Evolutionary conservation across 371 early-diverging fungal genomes (phyloP).

Genomic region (Mucor irregularis): DNA sequence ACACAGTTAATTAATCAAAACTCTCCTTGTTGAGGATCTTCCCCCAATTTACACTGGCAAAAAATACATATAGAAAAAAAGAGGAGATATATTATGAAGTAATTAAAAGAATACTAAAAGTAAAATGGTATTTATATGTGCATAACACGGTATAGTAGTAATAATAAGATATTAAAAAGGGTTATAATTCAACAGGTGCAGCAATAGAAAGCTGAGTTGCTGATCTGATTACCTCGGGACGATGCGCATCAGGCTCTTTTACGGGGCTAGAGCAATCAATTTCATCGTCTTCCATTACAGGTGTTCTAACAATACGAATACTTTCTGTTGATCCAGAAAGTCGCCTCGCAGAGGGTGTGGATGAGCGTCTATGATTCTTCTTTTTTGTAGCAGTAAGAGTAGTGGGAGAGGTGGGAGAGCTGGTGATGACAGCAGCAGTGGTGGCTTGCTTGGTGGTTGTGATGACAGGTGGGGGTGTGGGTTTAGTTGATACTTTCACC

Average conservation of each 20-base stretch:
- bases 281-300: constrained; percentile 38
- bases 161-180: not conserved
- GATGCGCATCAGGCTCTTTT: constrained; percentile 44
- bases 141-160: constrained; percentile 1
- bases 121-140: too few relatives aligned
- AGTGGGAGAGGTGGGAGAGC: not conserved
- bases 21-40: too few relatives aligned
- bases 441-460: too few relatives aligned
- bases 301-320: constrained; percentile 28
- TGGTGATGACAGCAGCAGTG: too few relatives aligned
- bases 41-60: too few relatives aligned
- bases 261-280: constrained; percentile 31
- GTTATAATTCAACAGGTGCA: constrained; percentile 30
- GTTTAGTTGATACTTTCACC: not conserved
- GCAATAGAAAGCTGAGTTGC: constrained; percentile 47
- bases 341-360: constrained; percentile 16
- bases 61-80: too few relatives aligned
- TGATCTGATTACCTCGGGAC: constrained; percentile 48
- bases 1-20: too few relatives aligned
- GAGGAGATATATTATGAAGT: too few relatives aligned
- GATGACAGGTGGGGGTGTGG: not conserved
- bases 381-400: not conserved
- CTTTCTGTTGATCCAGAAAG: constrained; percentile 35
- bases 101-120: too few relatives aligned
- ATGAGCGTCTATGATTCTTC: constrained; percentile 10